phyloP scores from a whole-genome alignment of 2,329 filamentous ascomycete species.

The Fusarium floridanum region DNA sequence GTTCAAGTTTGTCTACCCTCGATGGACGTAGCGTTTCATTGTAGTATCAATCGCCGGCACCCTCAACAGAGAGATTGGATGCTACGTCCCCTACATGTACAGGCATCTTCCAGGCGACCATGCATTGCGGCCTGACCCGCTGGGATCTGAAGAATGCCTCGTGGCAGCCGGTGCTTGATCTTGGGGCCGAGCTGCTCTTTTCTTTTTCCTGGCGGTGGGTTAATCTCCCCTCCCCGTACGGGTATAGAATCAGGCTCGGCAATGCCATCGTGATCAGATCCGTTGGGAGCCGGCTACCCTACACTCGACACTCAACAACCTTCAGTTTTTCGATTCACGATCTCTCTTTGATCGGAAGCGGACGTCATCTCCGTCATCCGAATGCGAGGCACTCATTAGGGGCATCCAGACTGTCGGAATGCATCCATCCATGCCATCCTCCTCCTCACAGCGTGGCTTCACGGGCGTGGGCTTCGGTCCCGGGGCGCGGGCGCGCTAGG shows the following conservation, averaged over 20 bases:
- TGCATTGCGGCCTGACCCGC: slow-evolving; percentile 33
- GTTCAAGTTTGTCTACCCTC: neutral
- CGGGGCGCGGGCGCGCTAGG: slow-evolving; percentile 20
- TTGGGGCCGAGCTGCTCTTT: neutral
- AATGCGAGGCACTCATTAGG: slow-evolving; percentile 7
- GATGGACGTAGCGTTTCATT: neutral
- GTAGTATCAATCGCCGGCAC: neutral
- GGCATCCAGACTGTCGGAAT: slow-evolving; percentile 28
- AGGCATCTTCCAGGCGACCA: slow-evolving; percentile 16
- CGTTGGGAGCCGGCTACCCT: slow-evolving; percentile 1
- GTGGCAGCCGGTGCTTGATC: slow-evolving; percentile 6
- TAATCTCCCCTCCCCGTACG: neutral
- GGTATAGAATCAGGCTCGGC: slow-evolving; percentile 1
- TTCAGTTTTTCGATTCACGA: neutral
- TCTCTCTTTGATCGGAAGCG: neutral
- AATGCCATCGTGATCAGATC: neutral
- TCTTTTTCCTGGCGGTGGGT: slow-evolving; percentile 15
- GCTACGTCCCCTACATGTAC: neutral
- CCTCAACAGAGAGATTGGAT: neutral
- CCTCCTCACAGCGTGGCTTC: neutral
- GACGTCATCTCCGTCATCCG: neutral
- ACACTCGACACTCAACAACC: neutral
- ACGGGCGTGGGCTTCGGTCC: neutral
- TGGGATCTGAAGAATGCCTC: slow-evolving; percentile 12
- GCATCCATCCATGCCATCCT: neutral